These are phyloP conservation scores for Aspergillus conjunctus DNA, from an alignment of 495 filamentous ascomycete species.

Conservation along the genomic window DNA sequence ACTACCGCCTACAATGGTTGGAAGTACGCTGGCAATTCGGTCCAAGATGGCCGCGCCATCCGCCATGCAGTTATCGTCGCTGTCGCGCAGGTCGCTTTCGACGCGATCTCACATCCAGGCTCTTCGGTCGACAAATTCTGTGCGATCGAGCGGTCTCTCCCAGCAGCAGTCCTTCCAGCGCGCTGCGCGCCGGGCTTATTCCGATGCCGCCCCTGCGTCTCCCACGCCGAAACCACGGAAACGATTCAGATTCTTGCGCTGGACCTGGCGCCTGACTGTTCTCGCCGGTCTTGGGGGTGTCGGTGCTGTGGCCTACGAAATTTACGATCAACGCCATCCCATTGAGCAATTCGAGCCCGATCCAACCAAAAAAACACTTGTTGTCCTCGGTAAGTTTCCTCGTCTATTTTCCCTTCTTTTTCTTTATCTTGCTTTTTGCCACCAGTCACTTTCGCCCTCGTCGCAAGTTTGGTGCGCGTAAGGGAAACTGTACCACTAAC, in stretches of 20 bases:
- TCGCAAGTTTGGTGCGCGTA: conserved; percentile 1
- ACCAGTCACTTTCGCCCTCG: background rate
- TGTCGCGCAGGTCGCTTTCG: conserved; percentile 46
- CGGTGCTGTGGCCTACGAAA: conserved; percentile 73
- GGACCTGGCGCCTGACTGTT: conserved; percentile 77
- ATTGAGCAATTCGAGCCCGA: conserved; percentile 78
- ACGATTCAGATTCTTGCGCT: conserved; percentile 57
- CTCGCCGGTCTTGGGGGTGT: conserved; percentile 66
- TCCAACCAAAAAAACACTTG: conserved; percentile 92
- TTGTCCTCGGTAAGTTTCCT: conserved; percentile 77
- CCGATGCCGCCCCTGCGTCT: conserved; percentile 42
- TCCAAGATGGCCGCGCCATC: conserved; percentile 38
- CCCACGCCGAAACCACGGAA: conserved; percentile 49
- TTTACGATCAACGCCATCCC: conserved; percentile 80
- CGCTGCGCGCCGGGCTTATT: conserved; percentile 43
- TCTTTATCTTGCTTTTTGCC: background rate
- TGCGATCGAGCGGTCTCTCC: conserved; percentile 28
- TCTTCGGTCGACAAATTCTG: conserved; percentile 29
- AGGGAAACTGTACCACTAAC: background rate
- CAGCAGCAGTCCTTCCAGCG: conserved; percentile 38
- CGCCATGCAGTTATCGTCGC: conserved; percentile 42
- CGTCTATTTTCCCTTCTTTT: background rate
- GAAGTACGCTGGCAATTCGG: conserved; percentile 44
- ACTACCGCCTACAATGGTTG: conserved; percentile 41
- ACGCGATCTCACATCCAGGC: conserved; percentile 26